phyloP scores from a whole-genome alignment of 225 moss, liverwort and hornwort genomes.

The Ulota crispa region DNA sequence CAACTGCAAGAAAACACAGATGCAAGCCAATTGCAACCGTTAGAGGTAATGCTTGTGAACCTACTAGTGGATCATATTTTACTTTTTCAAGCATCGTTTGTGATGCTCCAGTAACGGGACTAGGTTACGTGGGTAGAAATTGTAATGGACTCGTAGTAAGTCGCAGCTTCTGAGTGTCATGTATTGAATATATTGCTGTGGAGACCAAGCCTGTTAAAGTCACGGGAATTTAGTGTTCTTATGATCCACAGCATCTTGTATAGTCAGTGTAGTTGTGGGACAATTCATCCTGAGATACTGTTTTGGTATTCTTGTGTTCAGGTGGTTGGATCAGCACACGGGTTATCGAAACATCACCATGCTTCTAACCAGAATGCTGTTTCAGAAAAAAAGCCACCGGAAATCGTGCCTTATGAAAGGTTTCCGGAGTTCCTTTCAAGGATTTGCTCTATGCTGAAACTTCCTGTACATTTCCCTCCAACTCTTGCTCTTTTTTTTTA shows the following conservation, averaged over 20 bases:
- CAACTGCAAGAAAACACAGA: slow-evolving; percentile 21
- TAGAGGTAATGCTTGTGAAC: slow-evolving; percentile 34
- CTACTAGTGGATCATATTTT: slow-evolving; percentile 3
- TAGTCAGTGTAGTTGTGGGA: not conserved
- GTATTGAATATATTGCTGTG: not conserved
- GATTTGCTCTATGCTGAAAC: slow-evolving; percentile 38
- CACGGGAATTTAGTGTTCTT: not conserved
- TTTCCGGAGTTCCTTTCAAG: not conserved
- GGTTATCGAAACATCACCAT: slow-evolving; percentile 15
- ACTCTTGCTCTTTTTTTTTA: slow-evolving; percentile 4
- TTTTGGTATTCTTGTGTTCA: slow-evolving; percentile 26
- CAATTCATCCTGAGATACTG: not conserved
- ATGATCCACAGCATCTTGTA: not conserved
- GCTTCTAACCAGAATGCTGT: slow-evolving; percentile 17
- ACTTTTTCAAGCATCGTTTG: not conserved
- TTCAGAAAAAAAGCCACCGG: not conserved
- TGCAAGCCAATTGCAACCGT: slow-evolving; percentile 8
- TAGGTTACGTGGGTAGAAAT: slow-evolving; percentile 6
- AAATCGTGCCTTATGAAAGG: not conserved
- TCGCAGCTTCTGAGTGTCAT: not conserved
- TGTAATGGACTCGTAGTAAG: not conserved
- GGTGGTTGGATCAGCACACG: slow-evolving; percentile 24
- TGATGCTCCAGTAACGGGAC: not conserved
- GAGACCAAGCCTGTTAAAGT: not conserved
- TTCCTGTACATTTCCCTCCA: slow-evolving; percentile 36